Evolutionary conservation across 768 basidiomycete genomes (phyloP).

Genomic region (Hysterangium stoloniferum): DNA sequence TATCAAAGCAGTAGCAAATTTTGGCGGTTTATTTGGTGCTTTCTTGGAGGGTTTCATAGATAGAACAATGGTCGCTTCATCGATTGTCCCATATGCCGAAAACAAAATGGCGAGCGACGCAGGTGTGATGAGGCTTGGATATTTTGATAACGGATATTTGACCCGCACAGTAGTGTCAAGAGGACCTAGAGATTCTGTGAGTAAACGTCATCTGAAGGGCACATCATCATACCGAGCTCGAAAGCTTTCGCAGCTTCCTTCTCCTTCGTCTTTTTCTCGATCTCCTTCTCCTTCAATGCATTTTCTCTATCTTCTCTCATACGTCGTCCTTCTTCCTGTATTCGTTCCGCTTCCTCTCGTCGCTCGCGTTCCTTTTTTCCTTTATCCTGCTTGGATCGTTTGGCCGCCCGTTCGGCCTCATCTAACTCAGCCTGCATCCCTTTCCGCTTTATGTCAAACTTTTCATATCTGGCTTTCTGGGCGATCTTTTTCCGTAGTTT

Average conservation of each 20-base stretch:
- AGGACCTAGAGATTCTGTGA: constrained; percentile 31
- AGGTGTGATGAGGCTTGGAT: constrained; percentile 48
- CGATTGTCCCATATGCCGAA: constrained; percentile 52
- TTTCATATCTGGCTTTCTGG: constrained; percentile 58
- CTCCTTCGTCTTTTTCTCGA: constrained; percentile 26
- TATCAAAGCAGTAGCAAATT: constrained; percentile 61
- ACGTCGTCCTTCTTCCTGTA: constrained; percentile 67
- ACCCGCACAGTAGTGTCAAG: constrained; percentile 71
- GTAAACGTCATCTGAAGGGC: constrained; percentile 3
- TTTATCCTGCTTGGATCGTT: constrained; percentile 60
- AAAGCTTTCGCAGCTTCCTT: constrained; percentile 36
- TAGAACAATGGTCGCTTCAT: constrained; percentile 58
- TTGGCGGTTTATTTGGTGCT: constrained; percentile 47
- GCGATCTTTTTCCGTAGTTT: constrained; percentile 67
- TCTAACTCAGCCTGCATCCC: constrained; percentile 71
- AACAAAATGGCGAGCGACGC: constrained; percentile 45
- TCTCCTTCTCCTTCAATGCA: constrained; percentile 38
- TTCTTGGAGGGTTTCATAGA: constrained; percentile 58
- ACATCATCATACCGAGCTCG: constrained; percentile 33
- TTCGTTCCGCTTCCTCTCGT: constrained; percentile 57
- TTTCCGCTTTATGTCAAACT: constrained; percentile 68
- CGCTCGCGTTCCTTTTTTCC: constrained; percentile 41
- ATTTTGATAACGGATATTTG: constrained; percentile 54
- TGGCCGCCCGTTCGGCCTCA: constrained; percentile 67
- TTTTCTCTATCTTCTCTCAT: constrained; percentile 61